These are phyloP conservation scores for Spiromastix sp. DNA, from an alignment of 2,329 filamentous ascomycete genomes.

Conservation along the genomic window DNA sequence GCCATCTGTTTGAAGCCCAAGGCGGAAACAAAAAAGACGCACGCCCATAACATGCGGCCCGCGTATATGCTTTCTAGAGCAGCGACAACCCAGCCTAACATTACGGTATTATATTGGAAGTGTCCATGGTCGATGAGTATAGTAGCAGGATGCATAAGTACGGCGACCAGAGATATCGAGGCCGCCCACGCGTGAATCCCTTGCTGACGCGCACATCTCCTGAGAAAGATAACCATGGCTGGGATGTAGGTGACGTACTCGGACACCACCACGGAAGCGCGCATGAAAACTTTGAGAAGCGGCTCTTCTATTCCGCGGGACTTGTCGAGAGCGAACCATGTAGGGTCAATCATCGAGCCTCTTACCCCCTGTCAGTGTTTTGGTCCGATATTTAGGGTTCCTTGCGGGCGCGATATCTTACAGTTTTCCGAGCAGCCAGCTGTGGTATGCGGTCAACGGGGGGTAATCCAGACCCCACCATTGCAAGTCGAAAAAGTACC, in stretches of 20 bases:
- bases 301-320: constrained; percentile 75
- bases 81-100: constrained; percentile 83
- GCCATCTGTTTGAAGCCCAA: constrained; percentile 99
- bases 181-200: constrained; percentile 72
- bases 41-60: constrained; percentile 75
- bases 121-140: constrained; percentile 91
- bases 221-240: constrained; percentile 72
- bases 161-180: constrained; percentile 74
- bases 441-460: constrained; percentile 94
- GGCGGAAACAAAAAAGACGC: constrained; percentile 84
- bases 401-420: too few species aligned
- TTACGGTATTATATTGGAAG: constrained; percentile 98
- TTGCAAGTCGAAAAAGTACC: constrained; percentile 94
- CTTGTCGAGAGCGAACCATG: constrained; percentile 77
- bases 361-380: too few species aligned
- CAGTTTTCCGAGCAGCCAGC: constrained; percentile 85
- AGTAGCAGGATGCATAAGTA: constrained; percentile 82
- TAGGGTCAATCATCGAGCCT: constrained; percentile 64
- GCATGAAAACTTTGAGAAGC: constrained; percentile 86
- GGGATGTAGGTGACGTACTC: constrained; percentile 88
- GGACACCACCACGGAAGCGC: constrained; percentile 78
- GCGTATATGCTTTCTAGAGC: constrained; percentile 83
- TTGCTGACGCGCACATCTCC: constrained; percentile 66
- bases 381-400: too few species aligned
- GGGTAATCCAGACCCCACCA: constrained; percentile 99